Percentiles rank a stretch among this genome's conserved stretches.
phyloP scores from a whole-genome alignment of 305 asterid genomes.

The Ruellia speciosa region DNA sequence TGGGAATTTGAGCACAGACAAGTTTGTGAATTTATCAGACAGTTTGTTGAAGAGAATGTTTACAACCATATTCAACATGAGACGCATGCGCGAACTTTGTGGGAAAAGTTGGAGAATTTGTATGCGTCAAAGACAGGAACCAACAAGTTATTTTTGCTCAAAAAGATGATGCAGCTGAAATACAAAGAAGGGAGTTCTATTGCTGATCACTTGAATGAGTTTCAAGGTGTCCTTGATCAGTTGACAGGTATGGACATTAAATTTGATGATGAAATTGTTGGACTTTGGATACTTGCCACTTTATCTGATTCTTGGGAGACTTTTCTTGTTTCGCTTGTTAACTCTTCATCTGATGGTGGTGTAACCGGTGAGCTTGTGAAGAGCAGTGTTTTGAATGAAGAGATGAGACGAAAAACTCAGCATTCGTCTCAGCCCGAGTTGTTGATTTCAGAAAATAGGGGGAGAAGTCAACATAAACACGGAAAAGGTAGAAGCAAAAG shows the following conservation, averaged over 20 bases:
- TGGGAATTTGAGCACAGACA: constrained; percentile 2
- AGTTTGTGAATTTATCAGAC: neutral
- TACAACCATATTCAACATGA: neutral
- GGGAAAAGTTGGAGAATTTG: neutral
- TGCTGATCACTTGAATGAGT: too few species aligned
- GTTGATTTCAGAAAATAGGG: neutral
- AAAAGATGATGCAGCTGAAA: too few species aligned
- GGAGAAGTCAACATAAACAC: neutral
- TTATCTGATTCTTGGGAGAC: neutral
- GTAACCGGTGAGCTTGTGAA: neutral
- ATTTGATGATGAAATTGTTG: constrained; percentile 1
- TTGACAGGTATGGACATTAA: too few species aligned
- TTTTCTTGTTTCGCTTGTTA: neutral
- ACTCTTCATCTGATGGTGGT: neutral
- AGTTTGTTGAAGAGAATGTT: neutral
- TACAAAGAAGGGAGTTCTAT: too few species aligned
- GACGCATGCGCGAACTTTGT: neutral
- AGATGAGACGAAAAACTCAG: neutral
- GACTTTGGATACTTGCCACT: neutral
- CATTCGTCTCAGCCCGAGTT: neutral
- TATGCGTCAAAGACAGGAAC: neutral
- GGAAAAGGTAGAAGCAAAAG: neutral
- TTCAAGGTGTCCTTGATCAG: too few species aligned
- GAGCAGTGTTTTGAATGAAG: constrained; percentile 1
- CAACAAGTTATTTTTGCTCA: neutral